Evolutionary conservation across 1,139 yeast species (phyloP), one percentile per base, ranked within the genome.

Genomic region (Hyphopichia wangnamkhiaoensis): DNA sequence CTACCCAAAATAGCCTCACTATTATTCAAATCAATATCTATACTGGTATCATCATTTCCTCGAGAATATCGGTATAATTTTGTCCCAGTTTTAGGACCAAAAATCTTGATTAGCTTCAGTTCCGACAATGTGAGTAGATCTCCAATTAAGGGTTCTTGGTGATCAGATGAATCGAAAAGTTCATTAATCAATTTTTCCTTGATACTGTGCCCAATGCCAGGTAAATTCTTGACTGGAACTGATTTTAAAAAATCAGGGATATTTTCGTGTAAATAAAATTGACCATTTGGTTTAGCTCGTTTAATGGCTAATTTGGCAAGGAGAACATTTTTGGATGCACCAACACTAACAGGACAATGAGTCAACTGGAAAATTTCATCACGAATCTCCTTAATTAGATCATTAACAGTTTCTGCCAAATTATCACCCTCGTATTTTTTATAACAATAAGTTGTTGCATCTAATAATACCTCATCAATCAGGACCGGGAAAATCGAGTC

Each of bases 391-490:
- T 46, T 40, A 23, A 74, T 63, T 1, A 80, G 54, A 4, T 48
- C 44, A 1, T 46, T 41, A 4, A 39, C 44, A 4, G 47, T 44
- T 20, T 31, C 46, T 5, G 40, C 31, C 7, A 34, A 25, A 4
- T n/a, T 10, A 7, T 24, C 17, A 27, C 18, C 31, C 9, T 19
- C 17, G 3, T 6, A 7, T 14, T n/a, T 34, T 3, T 17, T 16
- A 16, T 34, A 45, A 38, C 65, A 58, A 34, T 69, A 46, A 0
- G 76, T 50, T 0, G 87, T 66, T 1, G 84, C 73, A 49, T 91
- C 96, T 12, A 91, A 61, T 21, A 93, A 63, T 0, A 89, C 96
- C 55, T 93, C 98, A 59, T 93, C 98, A 4, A 93, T 82, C 50
- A 94, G 89, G 0, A 93, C 90, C 0, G 98, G 98, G 32, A 80